phyloP scores from a whole-genome alignment of 345 rosid genomes.

The Tarenaya hassleriana region DNA sequence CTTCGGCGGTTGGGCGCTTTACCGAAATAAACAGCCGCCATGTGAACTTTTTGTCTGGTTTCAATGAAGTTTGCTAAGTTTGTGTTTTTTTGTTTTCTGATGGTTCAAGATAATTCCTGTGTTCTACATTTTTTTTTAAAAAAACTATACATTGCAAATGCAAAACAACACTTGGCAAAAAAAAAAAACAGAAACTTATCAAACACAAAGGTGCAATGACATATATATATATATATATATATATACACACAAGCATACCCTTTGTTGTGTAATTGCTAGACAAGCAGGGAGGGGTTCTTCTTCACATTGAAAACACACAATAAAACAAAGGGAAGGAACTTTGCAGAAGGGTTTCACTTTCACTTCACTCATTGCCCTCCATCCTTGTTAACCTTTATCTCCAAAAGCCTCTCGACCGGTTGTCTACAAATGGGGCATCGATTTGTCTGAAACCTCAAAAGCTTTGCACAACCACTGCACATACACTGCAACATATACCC shows the following conservation, averaged over 20 bases:
- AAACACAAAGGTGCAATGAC: too few species aligned
- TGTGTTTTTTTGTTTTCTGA: conserved; percentile 24
- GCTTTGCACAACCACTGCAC: conserved; percentile 91
- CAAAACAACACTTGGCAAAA: too few species aligned
- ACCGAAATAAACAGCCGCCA: conserved; percentile 25
- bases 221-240: too few species aligned
- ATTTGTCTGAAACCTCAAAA: conserved; percentile 69
- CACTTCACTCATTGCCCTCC: conserved; percentile 7
- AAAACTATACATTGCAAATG: too few species aligned
- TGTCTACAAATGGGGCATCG: conserved; percentile 90
- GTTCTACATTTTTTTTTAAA: too few species aligned
- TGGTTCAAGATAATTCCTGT: too few species aligned
- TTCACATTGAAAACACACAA: not conserved
- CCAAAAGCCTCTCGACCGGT: conserved; percentile 75
- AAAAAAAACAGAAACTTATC: too few species aligned
- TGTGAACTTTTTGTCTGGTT: conserved; percentile 18
- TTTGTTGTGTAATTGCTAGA: too few species aligned
- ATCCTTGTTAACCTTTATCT: conserved; percentile 57
- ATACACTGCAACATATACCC: conserved; percentile 50
- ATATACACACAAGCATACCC: too few species aligned
- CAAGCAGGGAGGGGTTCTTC: too few species aligned
- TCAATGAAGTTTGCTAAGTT: conserved; percentile 25
- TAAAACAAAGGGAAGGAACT: too few species aligned
- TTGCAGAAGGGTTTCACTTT: too few species aligned
- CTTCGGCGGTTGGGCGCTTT: conserved; percentile 25